Conservation (phyloP, 208 protist species). For the Herpetomonas samuelpessoai region DNA sequence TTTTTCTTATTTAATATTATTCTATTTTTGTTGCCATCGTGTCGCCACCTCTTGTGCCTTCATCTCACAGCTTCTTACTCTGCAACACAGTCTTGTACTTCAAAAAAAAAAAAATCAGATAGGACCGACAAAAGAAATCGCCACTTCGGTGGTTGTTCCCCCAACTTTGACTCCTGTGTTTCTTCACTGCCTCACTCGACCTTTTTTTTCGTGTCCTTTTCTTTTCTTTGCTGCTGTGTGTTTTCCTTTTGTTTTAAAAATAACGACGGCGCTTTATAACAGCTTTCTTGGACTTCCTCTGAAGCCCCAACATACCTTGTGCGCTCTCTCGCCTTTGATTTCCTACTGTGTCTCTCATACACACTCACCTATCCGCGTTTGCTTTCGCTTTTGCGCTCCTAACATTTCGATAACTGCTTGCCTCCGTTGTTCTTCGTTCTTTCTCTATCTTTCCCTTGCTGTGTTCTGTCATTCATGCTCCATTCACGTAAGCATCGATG, state of each 20-base stretch:
- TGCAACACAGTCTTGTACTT: neutral
- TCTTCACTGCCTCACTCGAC: neutral
- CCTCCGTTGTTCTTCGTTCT: constrained; percentile 16
- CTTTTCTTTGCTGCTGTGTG: neutral
- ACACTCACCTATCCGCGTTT: too few species aligned
- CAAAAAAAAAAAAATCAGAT: too few species aligned
- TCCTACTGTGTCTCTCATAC: too few species aligned
- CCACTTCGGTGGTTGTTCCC: neutral
- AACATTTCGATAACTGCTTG: too few species aligned
- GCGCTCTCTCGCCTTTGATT: too few species aligned
- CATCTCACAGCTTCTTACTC: neutral
- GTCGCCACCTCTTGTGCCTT: neutral
- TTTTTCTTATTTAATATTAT: constrained; percentile 17
- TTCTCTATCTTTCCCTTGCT: constrained; percentile 5
- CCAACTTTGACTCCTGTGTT: neutral
- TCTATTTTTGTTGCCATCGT: constrained; percentile 7
- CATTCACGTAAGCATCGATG: too few species aligned
- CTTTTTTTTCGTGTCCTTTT: neutral
- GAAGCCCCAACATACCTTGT: too few species aligned
- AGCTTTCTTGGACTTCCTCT: too few species aligned
- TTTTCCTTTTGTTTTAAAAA: constrained; percentile 8
- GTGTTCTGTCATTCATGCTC: constrained; percentile 10
- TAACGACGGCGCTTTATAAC: too few species aligned
- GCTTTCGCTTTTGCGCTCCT: too few species aligned
- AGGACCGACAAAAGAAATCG: too few species aligned